Evolutionary conservation across 2,329 filamentous ascomycete genomes (phyloP), one percentile per base, ranked within the genome.

Genomic region (Penicillium sp.): DNA sequence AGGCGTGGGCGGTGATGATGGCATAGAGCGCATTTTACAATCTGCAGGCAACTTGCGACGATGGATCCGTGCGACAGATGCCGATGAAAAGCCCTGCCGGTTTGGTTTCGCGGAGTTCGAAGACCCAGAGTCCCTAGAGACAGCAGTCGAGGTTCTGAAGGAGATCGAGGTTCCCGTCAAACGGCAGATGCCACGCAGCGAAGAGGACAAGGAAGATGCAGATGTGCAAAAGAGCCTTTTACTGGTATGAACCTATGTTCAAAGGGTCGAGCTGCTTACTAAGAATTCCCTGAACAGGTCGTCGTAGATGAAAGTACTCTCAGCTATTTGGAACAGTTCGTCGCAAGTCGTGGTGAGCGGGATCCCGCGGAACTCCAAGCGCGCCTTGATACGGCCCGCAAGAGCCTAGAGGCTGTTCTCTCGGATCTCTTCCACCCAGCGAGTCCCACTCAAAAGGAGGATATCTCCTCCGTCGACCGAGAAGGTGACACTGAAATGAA

Each of bases 71-170:
- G 82, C 80, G 22, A 79, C 77, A 12, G 80, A 85, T 61, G 80
- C 83, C n/a, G 81, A 87, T 49, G 79, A 84, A 49, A 92, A 90
- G 66, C 80, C 81, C 39, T 82, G 83, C 65, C 83, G 82, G 47
- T 96, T 96, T 70, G 92, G 90, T 10, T 96, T 98, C 66, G 92
- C 90, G 42, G 85, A 95, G 65, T 98, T 85, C 64, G 90, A 95
- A 47, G 89, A 96, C 62, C 80, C 82, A 15, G 85, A 95, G 63
- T 90, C 88, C 49, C 73, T 98, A 51, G 80, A 83, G 61, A 82
- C 82, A 30, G 92, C 90, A 29, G 80, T 89, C 38, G 87, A 93
- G 62, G 77, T 95, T 39, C 77, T 95, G 53, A 80, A 80, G 59
- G 82, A 92, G 54, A 73, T 95, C 47, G 74, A 87, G 58, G 78